Conservation (phyloP, 2,329 filamentous ascomycete genomes). For the Shiraia bambusicola region DNA sequence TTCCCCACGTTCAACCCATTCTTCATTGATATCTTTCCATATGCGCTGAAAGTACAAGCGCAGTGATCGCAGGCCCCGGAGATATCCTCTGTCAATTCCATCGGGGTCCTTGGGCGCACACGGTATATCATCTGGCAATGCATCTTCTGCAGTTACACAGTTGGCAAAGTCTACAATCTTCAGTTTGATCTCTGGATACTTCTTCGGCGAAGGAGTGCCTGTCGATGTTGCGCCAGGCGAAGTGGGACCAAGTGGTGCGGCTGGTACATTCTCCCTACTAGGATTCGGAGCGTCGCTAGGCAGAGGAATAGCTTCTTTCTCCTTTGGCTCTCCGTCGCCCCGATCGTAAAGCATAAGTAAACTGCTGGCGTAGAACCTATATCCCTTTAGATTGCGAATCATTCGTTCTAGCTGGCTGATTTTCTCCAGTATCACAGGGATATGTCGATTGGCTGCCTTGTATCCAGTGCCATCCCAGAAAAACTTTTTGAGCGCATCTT, state of each 20-base stretch:
- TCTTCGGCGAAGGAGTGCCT: slow-evolving; percentile 19
- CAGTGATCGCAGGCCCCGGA: slow-evolving; percentile 78
- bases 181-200: slow-evolving; percentile 68
- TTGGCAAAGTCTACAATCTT: slow-evolving; percentile 99
- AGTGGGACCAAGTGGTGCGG: slow-evolving; percentile 28
- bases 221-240: slow-evolving; percentile 18
- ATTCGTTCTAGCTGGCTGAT: slow-evolving; percentile 80
- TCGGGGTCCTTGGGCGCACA: slow-evolving; percentile 82
- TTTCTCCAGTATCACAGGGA: slow-evolving; percentile 83
- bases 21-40: slow-evolving; percentile 68
- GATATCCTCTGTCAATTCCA: slow-evolving; percentile 83
- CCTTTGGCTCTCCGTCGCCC: slow-evolving; percentile 59
- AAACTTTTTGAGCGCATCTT: slow-evolving; percentile 83
- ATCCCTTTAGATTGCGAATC: slow-evolving; percentile 75
- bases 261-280: slow-evolving; percentile 23
- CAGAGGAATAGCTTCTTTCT: slow-evolving; percentile 19
- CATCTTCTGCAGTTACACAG: slow-evolving; percentile 85
- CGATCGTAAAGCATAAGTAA: slow-evolving; percentile 95
- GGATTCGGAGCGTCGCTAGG: slow-evolving; percentile 16
- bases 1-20: slow-evolving; percentile 48
- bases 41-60: slow-evolving; percentile 85
- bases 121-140: slow-evolving; percentile 55
- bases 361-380: slow-evolving; percentile 93
- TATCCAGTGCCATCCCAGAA: slow-evolving; percentile 86
- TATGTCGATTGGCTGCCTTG: slow-evolving; percentile 78